Evolutionary conservation across 2,329 filamentous ascomycete species (phyloP).

Genomic region (Elsinoe arachidis): DNA sequence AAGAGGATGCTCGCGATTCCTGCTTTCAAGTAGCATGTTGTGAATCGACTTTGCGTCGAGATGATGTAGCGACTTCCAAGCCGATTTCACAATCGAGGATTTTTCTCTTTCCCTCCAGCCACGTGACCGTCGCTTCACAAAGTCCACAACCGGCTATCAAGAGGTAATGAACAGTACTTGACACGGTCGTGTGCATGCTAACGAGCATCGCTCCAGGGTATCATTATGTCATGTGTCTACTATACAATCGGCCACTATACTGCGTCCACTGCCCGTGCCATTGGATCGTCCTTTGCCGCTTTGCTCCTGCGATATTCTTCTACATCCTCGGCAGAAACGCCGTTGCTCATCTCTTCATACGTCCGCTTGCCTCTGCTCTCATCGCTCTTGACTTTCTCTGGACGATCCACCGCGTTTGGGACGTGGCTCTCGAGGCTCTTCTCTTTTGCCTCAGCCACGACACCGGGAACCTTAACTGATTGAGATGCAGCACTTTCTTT

Average conservation of each 20-base stretch:
- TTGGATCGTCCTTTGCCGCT: constrained; percentile 14
- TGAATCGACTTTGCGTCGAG: constrained; percentile 6
- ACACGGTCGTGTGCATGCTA: too few relatives aligned
- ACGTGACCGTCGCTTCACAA: too few relatives aligned
- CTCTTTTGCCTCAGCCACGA: constrained; percentile 36
- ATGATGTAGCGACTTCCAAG: too few relatives aligned
- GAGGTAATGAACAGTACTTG: too few relatives aligned
- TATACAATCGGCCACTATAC: not conserved
- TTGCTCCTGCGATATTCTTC: constrained; percentile 2
- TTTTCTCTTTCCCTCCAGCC: too few relatives aligned
- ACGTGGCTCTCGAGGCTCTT: constrained; percentile 33
- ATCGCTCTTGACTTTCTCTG: constrained; percentile 34
- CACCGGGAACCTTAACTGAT: constrained; percentile 29
- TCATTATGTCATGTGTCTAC: not conserved
- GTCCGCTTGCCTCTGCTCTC: constrained; percentile 48
- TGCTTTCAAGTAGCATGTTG: not conserved
- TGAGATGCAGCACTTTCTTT: constrained; percentile 20
- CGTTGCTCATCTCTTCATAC: constrained; percentile 67
- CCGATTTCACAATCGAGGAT: too few relatives aligned
- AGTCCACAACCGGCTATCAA: too few relatives aligned
- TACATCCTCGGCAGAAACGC: constrained; percentile 65
- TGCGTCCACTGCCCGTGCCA: constrained; percentile 16
- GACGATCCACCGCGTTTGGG: constrained; percentile 35
- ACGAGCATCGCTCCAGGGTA: not conserved
- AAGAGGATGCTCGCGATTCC: not conserved